A percentile compares a stretch with the other conserved stretches of the same genome.
These are phyloP conservation scores for Parietaria judaica DNA, from an alignment of 306 rosid species.

Conservation along the genomic window DNA sequence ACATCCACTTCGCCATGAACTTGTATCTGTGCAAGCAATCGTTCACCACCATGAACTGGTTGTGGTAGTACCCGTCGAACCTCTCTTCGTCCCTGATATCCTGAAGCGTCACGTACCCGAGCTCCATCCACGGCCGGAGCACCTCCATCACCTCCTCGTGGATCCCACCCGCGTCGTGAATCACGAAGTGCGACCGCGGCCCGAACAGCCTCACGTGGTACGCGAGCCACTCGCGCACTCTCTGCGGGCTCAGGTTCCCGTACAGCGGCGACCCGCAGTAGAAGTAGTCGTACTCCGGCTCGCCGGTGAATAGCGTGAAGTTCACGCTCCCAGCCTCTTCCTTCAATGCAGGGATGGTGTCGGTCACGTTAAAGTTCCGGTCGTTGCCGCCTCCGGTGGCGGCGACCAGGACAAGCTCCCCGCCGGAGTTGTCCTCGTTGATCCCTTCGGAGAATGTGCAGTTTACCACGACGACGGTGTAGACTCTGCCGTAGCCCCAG, in stretches of 20 bases:
- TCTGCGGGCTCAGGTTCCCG: conserved; percentile 69
- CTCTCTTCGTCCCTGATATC: conserved; percentile 84
- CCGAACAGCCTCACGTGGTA: conserved; percentile 84
- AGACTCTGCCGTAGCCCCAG: conserved; percentile 93
- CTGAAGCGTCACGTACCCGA: conserved; percentile 77
- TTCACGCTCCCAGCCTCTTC: conserved; percentile 41
- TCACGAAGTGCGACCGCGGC: conserved; percentile 69
- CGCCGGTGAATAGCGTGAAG: conserved; percentile 33
- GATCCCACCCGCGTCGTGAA: conserved; percentile 90
- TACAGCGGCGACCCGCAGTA: conserved; percentile 82
- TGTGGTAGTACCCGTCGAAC: conserved; percentile 92
- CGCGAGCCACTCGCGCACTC: conserved; percentile 89
- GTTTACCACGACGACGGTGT: conserved; percentile 78
- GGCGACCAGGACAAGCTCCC: conserved; percentile 49
- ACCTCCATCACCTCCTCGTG: conserved; percentile 64
- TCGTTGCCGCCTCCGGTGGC: conserved; percentile 79
- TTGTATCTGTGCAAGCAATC: conserved; percentile 82
- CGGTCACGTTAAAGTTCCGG: conserved; percentile 49
- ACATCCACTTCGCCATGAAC: conserved; percentile 89
- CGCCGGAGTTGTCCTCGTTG: conserved; percentile 69
- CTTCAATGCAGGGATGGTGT: conserved; percentile 37
- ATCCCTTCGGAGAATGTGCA: conserved; percentile 58
- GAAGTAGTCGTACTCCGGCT: conserved; percentile 63
- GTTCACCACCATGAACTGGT: conserved; percentile 94
- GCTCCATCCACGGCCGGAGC: conserved; percentile 87